A percentile compares a stretch with the other conserved stretches of the same genome.
phyloP scores from a whole-genome alignment of 768 basidiomycete genomes.

The Hortiboletus campestris region DNA sequence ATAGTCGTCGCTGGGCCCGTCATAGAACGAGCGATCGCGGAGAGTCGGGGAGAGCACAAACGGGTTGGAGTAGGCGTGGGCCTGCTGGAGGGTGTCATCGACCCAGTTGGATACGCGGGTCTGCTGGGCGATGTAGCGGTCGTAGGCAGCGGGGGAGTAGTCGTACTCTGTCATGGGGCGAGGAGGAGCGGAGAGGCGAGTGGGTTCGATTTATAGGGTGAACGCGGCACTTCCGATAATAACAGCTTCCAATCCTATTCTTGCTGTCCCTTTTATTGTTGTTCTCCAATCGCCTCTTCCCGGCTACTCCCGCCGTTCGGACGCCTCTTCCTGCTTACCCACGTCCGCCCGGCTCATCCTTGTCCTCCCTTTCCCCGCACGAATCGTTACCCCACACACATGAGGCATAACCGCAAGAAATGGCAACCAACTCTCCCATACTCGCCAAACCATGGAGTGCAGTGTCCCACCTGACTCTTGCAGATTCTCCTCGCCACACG shows the following conservation, averaged over 20 bases:
- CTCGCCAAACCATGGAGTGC: neutral
- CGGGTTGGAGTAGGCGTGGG: slow-evolving; percentile 28
- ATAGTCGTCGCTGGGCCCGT: slow-evolving; percentile 4
- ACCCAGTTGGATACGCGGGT: slow-evolving; percentile 52
- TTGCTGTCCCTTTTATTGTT: no score
- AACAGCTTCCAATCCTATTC: no score
- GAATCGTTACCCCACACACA: slow-evolving; percentile 24
- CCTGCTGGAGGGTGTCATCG: slow-evolving; percentile 36
- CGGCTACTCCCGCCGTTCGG: neutral
- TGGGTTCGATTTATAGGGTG: slow-evolving; percentile 13
- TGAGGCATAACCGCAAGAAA: slow-evolving; percentile 2
- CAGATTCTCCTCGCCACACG: neutral
- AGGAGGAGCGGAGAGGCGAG: slow-evolving; percentile 6
- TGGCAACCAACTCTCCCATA: neutral
- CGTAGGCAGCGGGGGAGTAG: slow-evolving; percentile 54
- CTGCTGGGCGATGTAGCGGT: slow-evolving; percentile 47
- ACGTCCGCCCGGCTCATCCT: neutral
- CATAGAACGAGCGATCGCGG: slow-evolving; percentile 33
- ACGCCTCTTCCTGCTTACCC: neutral
- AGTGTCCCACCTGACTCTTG: neutral
- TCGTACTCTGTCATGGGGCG: slow-evolving; percentile 58
- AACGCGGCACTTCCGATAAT: neutral
- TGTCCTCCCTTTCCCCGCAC: slow-evolving; percentile 25
- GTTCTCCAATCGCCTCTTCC: neutral
- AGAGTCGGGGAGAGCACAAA: slow-evolving; percentile 29